Percentiles rank a stretch among this genome's conserved stretches.
These are phyloP conservation scores for Bryoerythrophyllum caledonicum DNA, from an alignment of 225 moss, liverwort and hornwort species.

Conservation along the genomic window DNA sequence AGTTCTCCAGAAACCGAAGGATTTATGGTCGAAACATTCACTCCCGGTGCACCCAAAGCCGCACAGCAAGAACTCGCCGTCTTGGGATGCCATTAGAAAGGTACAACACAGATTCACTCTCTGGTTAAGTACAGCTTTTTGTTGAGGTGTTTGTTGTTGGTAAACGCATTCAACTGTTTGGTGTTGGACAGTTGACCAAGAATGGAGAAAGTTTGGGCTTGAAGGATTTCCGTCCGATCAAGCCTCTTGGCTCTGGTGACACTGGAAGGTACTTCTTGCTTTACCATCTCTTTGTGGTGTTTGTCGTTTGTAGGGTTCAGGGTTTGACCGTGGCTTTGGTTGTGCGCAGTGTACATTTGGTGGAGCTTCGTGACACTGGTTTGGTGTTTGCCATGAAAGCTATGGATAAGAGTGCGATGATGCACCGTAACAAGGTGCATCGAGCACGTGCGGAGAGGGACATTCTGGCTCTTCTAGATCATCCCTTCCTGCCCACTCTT, in stretches of 20 bases:
- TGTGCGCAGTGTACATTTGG: conserved; percentile 80
- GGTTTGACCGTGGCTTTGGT: not conserved
- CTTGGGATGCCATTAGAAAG: conserved; percentile 74
- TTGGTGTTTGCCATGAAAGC: conserved; percentile 95
- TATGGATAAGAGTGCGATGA: conserved; percentile 92
- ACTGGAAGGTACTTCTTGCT: conserved; percentile 69
- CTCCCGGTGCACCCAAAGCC: conserved; percentile 62
- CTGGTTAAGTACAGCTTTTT: not conserved
- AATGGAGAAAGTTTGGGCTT: conserved; percentile 57
- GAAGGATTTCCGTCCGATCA: conserved; percentile 88
- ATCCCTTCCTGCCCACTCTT: conserved; percentile 87
- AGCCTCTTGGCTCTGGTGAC: conserved; percentile 92
- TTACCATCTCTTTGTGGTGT: not conserved
- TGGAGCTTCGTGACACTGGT: conserved; percentile 78
- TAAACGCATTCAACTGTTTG: not conserved
- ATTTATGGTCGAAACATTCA: conserved; percentile 87
- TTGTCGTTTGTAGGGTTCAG: not conserved
- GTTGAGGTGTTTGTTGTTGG: not conserved
- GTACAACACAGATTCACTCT: conserved; percentile 16
- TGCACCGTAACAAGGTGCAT: conserved; percentile 92
- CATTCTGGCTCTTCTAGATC: conserved; percentile 83
- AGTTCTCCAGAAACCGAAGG: conserved; percentile 62
- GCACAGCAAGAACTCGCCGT: conserved; percentile 52
- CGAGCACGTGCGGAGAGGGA: conserved; percentile 88
- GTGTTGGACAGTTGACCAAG: conserved; percentile 47